These are phyloP conservation scores for Petunia secreta DNA, from an alignment of 257 asterid genomes.

Conservation along the genomic window DNA sequence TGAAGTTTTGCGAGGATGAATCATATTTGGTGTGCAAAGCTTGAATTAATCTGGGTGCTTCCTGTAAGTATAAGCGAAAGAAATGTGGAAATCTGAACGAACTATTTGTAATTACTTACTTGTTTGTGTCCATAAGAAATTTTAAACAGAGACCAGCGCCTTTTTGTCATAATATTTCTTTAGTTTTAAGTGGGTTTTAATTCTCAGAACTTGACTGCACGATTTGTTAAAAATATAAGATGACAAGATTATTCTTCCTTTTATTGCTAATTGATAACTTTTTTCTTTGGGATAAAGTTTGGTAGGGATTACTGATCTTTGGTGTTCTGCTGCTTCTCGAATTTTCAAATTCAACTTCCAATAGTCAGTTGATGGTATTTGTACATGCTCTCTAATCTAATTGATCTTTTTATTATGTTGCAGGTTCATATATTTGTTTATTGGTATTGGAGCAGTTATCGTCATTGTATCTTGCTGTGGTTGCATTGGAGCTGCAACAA, in stretches of 20 bases:
- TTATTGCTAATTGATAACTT: neutral
- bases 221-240: neutral
- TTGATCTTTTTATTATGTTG: slow-evolving; percentile 29
- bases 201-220: neutral
- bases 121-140: neutral
- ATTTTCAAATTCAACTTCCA: neutral
- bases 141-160: neutral
- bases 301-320: neutral
- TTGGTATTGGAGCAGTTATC: slow-evolving; percentile 72
- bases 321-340: neutral
- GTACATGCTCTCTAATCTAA: neutral
- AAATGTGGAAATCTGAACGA: too few relatives aligned
- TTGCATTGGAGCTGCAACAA: slow-evolving; percentile 73
- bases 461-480: slow-evolving; percentile 83
- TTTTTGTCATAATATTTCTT: neutral
- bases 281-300: slow-evolving; percentile 17
- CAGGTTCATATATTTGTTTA: slow-evolving; percentile 96
- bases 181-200: neutral
- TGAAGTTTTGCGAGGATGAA: too few relatives aligned
- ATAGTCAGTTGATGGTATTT: neutral
- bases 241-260: neutral
- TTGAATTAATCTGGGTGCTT: too few relatives aligned
- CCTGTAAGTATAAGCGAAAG: too few relatives aligned
- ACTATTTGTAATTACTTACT: neutral
- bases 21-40: too few relatives aligned